These are phyloP conservation scores for Raffaelea deltoideospora DNA, from an alignment of 2,329 filamentous ascomycete species.

Conservation along the genomic window DNA sequence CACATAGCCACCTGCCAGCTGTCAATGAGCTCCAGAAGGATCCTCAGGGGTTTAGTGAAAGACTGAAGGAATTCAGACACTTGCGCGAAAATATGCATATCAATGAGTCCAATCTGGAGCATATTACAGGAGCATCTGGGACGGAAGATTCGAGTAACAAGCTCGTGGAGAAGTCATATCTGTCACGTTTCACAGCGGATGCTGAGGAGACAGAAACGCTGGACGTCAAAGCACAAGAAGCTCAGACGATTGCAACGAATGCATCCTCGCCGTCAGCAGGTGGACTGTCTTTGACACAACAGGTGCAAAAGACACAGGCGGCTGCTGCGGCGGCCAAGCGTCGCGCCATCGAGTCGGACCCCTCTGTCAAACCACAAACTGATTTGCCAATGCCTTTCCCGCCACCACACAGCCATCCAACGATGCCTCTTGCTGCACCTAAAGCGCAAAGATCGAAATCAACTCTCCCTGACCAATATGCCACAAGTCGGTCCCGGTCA, in stretches of 20 bases:
- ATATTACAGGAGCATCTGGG: too few relatives aligned
- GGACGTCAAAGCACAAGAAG: too few relatives aligned
- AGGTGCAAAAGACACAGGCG: slow-evolving; percentile 61
- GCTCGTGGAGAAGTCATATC: too few relatives aligned
- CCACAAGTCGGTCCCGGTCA: slow-evolving; percentile 49
- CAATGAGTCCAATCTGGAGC: too few relatives aligned
- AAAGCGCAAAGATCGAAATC: slow-evolving; percentile 74
- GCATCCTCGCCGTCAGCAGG: slow-evolving; percentile 13
- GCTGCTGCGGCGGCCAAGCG: slow-evolving; percentile 38
- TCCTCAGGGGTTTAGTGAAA: slow-evolving; percentile 47
- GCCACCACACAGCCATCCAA: slow-evolving; percentile 50
- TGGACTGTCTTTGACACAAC: slow-evolving; percentile 60
- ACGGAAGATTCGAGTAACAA: too few relatives aligned
- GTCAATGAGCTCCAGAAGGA: slow-evolving; percentile 37
- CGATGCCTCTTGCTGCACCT: slow-evolving; percentile 74
- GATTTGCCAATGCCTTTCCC: slow-evolving; percentile 66
- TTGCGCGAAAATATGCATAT: slow-evolving; percentile 63
- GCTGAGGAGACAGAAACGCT: too few relatives aligned
- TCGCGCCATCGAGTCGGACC: slow-evolving; percentile 27
- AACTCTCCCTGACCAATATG: slow-evolving; percentile 62
- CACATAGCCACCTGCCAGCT: slow-evolving; percentile 32
- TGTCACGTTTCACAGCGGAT: too few relatives aligned
- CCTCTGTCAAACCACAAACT: slow-evolving; percentile 23
- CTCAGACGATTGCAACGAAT: too few relatives aligned
- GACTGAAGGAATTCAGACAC: slow-evolving; percentile 71